Conservation (phyloP, 2,329 filamentous ascomycete genomes). For the Penicillium sp. region DNA sequence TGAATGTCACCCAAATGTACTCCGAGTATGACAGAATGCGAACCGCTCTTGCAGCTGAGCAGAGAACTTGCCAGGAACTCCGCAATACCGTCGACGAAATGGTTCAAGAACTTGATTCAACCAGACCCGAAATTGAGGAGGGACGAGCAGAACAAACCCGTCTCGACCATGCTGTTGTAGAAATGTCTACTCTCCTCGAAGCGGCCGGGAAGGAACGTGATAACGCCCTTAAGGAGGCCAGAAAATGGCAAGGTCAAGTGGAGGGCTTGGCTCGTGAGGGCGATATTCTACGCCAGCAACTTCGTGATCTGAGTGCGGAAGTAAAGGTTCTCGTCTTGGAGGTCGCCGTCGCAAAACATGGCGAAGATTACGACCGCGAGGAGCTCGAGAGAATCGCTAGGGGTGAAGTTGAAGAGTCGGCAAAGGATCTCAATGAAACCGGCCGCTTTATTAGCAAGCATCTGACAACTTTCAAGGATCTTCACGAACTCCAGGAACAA, state of each 20-base stretch:
- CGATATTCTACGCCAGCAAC: conserved; percentile 77
- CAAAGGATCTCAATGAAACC: conserved; percentile 76
- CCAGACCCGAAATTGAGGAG: conserved; percentile 84
- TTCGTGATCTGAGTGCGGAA: conserved; percentile 85
- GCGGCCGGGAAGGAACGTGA: conserved; percentile 79
- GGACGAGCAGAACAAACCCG: conserved; percentile 76
- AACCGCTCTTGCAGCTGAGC: conserved; percentile 73
- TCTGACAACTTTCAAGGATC: conserved; percentile 83
- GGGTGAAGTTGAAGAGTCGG: conserved; percentile 69
- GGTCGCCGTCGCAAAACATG: conserved; percentile 70
- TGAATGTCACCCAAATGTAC: conserved; percentile 63
- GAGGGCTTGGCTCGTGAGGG: conserved; percentile 62
- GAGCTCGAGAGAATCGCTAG: conserved; percentile 75
- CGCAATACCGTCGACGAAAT: conserved; percentile 79
- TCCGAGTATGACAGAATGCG: conserved; percentile 58
- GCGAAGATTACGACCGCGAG: conserved; percentile 71
- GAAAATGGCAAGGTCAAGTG: conserved; percentile 74
- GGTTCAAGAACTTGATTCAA: conserved; percentile 78
- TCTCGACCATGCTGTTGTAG: conserved; percentile 74
- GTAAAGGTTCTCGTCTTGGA: conserved; percentile 89
- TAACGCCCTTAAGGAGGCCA: conserved; percentile 69
- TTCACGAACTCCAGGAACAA: conserved; percentile 80
- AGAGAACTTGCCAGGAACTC: conserved; percentile 71
- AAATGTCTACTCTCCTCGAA: conserved; percentile 81
- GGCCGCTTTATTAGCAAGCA: conserved; percentile 86